These are phyloP conservation scores for Ambrosiella xylebori DNA, from an alignment of 2,329 filamentous ascomycete genomes.

Conservation along the genomic window DNA sequence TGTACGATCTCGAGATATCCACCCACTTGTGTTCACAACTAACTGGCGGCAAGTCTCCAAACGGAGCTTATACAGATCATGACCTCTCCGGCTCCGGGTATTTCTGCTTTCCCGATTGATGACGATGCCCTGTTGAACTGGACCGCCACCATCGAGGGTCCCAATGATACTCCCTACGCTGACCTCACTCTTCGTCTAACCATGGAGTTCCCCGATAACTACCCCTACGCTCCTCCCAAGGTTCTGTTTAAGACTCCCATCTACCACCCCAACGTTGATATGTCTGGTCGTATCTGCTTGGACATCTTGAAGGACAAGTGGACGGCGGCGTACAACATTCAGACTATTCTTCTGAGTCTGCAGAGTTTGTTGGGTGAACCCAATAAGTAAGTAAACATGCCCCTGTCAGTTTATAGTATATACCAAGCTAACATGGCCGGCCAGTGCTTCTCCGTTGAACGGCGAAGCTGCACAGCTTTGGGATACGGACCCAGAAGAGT, in stretches of 20 bases:
- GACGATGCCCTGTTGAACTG: slow-evolving; percentile 83
- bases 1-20: slow-evolving; percentile 13
- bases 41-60: slow-evolving; percentile 50
- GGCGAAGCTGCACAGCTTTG: slow-evolving; percentile 92
- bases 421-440: slow-evolving; percentile 13
- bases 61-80: slow-evolving; percentile 97
- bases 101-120: slow-evolving; percentile 83
- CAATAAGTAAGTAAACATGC: slow-evolving; percentile 60
- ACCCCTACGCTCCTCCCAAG: slow-evolving; percentile 78
- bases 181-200: slow-evolving; percentile 79
- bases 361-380: slow-evolving; percentile 93
- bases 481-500: slow-evolving; percentile 76
- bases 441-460: slow-evolving; percentile 79
- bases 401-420: neutral
- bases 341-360: slow-evolving; percentile 79
- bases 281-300: slow-evolving; percentile 88
- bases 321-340: slow-evolving; percentile 94
- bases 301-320: slow-evolving; percentile 99
- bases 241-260: slow-evolving; percentile 97
- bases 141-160: slow-evolving; percentile 86
- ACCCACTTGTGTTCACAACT: slow-evolving; percentile 3
- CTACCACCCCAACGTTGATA: slow-evolving; percentile 98
- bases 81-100: slow-evolving; percentile 81
- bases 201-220: slow-evolving; percentile 80
- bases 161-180: slow-evolving; percentile 79